phyloP scores from a whole-genome alignment of 306 rosid genomes.

The Vachellia pachyceras region DNA sequence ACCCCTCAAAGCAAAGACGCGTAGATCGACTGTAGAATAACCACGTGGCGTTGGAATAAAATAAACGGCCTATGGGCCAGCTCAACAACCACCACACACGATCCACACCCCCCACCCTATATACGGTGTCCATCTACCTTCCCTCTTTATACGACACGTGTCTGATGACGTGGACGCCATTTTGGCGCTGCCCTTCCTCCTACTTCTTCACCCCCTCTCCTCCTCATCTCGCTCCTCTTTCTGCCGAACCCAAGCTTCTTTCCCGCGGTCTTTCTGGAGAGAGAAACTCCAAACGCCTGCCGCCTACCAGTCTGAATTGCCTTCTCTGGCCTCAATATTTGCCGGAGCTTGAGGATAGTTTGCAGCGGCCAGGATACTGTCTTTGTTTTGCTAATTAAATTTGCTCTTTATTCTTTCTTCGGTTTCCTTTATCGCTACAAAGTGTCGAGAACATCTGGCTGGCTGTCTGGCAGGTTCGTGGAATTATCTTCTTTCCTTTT shows the following conservation, averaged over 20 bases:
- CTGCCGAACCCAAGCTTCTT: conserved; percentile 18
- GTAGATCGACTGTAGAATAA: conserved; percentile 38
- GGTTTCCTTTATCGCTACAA: neutral
- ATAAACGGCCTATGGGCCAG: conserved; percentile 66
- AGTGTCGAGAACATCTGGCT: conserved; percentile 23
- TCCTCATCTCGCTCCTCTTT: conserved; percentile 1
- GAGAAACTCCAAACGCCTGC: conserved; percentile 43
- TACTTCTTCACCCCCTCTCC: conserved; percentile 23
- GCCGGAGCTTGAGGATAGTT: conserved; percentile 29
- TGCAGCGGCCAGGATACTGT: conserved; percentile 15
- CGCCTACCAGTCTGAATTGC: conserved; percentile 27
- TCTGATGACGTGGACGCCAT: conserved; percentile 75
- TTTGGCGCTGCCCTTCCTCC: conserved; percentile 56
- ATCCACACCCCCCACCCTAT: conserved; percentile 45
- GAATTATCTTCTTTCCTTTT: conserved; percentile 30
- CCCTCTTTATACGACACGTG: conserved; percentile 69
- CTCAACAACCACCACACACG: conserved; percentile 66
- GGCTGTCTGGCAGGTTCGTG: conserved; percentile 50
- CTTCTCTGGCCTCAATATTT: neutral
- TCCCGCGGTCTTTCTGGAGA: conserved; percentile 44
- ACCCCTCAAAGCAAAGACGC: conserved; percentile 53
- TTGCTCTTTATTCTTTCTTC: neutral
- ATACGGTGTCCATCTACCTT: conserved; percentile 59
- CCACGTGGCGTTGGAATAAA: conserved; percentile 67
- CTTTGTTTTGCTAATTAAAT: neutral